A percentile compares a stretch with the other conserved stretches of the same genome.
These are phyloP conservation scores for Phytophthora brassicae DNA, from an alignment of 352 stramenopile genomes.

Conservation along the genomic window DNA sequence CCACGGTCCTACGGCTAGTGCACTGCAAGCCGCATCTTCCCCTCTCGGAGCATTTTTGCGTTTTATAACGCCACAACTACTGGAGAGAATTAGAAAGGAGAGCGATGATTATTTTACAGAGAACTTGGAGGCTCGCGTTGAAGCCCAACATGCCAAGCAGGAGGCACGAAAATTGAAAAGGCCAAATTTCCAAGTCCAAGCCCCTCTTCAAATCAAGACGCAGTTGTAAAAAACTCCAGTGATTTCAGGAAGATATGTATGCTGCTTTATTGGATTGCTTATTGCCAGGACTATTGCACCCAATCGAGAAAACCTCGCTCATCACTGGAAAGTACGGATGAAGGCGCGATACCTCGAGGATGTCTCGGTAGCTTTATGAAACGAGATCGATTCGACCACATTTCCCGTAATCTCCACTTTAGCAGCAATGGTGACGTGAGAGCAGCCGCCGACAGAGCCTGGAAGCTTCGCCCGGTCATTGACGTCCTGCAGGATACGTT, in stretches of 20 bases:
- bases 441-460: background rate
- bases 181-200: background rate
- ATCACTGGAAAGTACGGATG: conserved; percentile 17
- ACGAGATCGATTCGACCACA: conserved; percentile 5
- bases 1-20: background rate
- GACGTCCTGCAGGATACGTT: conserved; percentile 6
- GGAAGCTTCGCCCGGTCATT: background rate
- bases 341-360: background rate
- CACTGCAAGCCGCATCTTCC: background rate
- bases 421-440: conserved; percentile 9
- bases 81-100: too few relatives aligned
- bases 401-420: conserved; percentile 12
- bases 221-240: background rate
- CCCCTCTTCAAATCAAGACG: background rate
- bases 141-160: conserved; percentile 2
- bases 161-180: background rate
- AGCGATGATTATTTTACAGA: conserved; percentile 9
- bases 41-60: background rate
- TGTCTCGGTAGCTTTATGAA: conserved; percentile 8
- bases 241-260: conserved; percentile 3
- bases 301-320: conserved; percentile 1
- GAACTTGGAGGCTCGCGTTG: conserved; percentile 6
- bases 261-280: conserved; percentile 2
- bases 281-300: conserved; percentile 4
- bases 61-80: conserved; percentile 1